Conservation (phyloP, 768 basidiomycete genomes). For the Dictyophora rubrovolvata region DNA sequence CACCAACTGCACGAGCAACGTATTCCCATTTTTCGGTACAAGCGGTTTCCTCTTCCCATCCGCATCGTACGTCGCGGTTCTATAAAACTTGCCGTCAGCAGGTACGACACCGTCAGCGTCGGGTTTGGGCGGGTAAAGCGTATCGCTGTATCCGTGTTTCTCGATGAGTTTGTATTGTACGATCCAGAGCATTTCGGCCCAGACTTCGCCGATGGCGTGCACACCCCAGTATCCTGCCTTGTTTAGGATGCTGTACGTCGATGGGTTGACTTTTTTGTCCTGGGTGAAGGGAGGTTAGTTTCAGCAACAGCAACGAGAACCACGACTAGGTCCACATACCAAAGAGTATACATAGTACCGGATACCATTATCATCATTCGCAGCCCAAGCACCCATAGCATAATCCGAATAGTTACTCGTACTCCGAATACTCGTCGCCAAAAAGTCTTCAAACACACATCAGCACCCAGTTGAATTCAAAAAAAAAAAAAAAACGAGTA, state of each 20-base stretch:
- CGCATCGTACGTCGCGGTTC: slow-evolving; percentile 25
- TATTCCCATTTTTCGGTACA: slow-evolving; percentile 88
- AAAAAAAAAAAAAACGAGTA: not conserved
- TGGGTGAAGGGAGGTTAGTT: slow-evolving; percentile 13
- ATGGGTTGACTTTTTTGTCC: slow-evolving; percentile 70
- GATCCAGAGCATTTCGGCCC: slow-evolving; percentile 88
- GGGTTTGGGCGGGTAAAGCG: slow-evolving; percentile 73
- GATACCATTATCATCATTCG: slow-evolving; percentile 67
- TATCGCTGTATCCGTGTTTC: slow-evolving; percentile 72
- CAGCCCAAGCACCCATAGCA: slow-evolving; percentile 93
- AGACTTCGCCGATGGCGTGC: slow-evolving; percentile 87
- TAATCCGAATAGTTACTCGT: slow-evolving; percentile 64
- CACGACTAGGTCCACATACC: slow-evolving; percentile 22
- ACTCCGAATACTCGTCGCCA: slow-evolving; percentile 82
- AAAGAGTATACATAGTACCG: slow-evolving; percentile 82
- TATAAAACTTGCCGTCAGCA: slow-evolving; percentile 62
- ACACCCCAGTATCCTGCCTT: slow-evolving; percentile 92
- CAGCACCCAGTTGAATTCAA: not conserved
- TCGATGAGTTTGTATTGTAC: slow-evolving; percentile 61
- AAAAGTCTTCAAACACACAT: slow-evolving; percentile 43
- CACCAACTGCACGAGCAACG: slow-evolving; percentile 74
- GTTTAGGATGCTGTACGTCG: slow-evolving; percentile 90
- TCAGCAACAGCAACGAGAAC: not conserved
- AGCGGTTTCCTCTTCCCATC: slow-evolving; percentile 42
- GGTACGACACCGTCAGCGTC: slow-evolving; percentile 54